phyloP scores from a whole-genome alignment of 2,329 filamentous ascomycete species.

The Escovopsis weberi region DNA sequence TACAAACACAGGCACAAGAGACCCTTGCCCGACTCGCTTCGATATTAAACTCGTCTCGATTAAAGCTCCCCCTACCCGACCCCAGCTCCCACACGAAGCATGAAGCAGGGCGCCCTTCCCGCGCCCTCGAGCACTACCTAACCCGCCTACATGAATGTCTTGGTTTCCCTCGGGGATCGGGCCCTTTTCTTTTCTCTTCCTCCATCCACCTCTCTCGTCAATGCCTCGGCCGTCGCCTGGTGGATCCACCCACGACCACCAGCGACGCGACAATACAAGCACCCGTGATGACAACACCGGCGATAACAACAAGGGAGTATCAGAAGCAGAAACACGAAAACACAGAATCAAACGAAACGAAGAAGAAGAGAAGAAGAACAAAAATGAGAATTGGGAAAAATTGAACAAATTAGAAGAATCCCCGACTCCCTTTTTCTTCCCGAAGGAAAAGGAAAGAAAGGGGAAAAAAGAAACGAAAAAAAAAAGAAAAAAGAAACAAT shows the following conservation, averaged over 20 bases:
- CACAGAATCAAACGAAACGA: background rate
- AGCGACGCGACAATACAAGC: too few relatives aligned
- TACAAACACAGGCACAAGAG: background rate
- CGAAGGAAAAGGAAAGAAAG: background rate
- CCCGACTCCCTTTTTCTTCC: background rate
- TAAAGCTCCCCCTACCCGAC: background rate
- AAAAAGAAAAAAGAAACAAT: background rate
- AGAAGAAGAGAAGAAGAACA: background rate
- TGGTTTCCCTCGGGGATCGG: background rate
- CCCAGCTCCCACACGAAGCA: background rate
- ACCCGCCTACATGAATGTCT: background rate
- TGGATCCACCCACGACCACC: background rate
- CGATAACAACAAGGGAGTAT: too few relatives aligned
- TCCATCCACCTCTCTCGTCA: background rate
- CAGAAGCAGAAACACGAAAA: too few relatives aligned
- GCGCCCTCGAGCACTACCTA: background rate
- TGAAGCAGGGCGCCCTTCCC: background rate
- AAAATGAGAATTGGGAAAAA: background rate
- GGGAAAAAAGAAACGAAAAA: background rate
- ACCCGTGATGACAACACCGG: too few relatives aligned
- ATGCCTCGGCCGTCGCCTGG: too few relatives aligned
- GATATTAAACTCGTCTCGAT: background rate
- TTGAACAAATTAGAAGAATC: background rate
- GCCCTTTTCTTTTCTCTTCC: background rate
- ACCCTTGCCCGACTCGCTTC: background rate